Percentiles rank a stretch among this genome's conserved stretches.
These are phyloP conservation scores for Pachyrhizus erosus DNA, from an alignment of 306 rosid genomes.

Conservation along the genomic window DNA sequence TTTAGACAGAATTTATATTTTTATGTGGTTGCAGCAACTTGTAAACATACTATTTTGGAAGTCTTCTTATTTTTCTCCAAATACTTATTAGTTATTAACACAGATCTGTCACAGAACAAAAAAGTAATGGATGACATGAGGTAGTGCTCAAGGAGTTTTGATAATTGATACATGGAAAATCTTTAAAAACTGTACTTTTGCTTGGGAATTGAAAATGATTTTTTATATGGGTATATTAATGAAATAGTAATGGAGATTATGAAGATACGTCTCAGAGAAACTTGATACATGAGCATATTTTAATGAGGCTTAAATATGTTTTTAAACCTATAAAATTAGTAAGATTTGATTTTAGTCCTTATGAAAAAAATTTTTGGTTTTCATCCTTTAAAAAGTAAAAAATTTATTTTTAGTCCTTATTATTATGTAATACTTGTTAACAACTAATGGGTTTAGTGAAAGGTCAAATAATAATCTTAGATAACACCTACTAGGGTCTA, in stretches of 20 bases:
- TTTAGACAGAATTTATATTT: not conserved
- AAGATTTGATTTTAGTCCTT: too few relatives aligned
- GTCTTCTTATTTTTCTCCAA: slow-evolving; percentile 8
- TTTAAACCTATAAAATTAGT: too few relatives aligned
- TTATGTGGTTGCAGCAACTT: slow-evolving; percentile 20
- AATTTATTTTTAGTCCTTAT: too few relatives aligned
- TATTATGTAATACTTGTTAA: too few relatives aligned
- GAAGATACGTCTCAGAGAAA: not conserved
- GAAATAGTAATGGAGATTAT: slow-evolving; percentile 19
- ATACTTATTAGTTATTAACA: not conserved
- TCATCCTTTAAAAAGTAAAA: too few relatives aligned
- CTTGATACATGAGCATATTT: slow-evolving; percentile 1
- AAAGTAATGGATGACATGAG: slow-evolving; percentile 21
- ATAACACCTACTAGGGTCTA: too few relatives aligned
- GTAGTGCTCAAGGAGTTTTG: not conserved
- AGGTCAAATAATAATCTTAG: too few relatives aligned
- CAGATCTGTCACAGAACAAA: slow-evolving; percentile 10
- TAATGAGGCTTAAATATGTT: too few relatives aligned
- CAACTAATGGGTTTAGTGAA: too few relatives aligned
- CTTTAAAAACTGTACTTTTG: slow-evolving; percentile 8
- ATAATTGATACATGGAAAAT: slow-evolving; percentile 22
- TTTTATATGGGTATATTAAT: slow-evolving; percentile 7
- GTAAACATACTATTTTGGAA: slow-evolving; percentile 2
- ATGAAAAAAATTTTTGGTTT: too few relatives aligned
- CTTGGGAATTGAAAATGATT: slow-evolving; percentile 1